A percentile compares a stretch with the other conserved stretches of the same genome.
Conservation (phyloP, 768 basidiomycete species). For the Amanita exitialis region DNA sequence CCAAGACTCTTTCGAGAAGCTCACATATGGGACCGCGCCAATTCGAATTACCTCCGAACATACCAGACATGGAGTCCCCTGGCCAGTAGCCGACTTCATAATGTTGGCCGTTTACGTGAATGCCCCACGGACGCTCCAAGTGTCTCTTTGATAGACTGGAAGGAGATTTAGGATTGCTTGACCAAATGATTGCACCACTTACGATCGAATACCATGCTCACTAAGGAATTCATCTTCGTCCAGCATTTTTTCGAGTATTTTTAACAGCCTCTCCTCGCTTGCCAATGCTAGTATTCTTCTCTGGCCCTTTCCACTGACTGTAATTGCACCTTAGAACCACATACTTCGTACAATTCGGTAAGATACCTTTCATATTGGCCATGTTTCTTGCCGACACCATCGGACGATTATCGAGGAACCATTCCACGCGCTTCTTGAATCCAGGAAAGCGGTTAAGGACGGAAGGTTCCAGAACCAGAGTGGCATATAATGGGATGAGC, state of each 20-base stretch:
- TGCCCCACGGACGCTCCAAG: constrained; percentile 89
- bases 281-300: constrained; percentile 83
- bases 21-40: constrained; percentile 89
- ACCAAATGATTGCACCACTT: constrained; percentile 21
- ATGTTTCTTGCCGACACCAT: constrained; percentile 86
- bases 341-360: background rate
- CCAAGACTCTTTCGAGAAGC: constrained; percentile 10
- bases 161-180: background rate
- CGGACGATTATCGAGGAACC: constrained; percentile 94
- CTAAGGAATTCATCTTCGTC: constrained; percentile 96
- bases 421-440: constrained; percentile 97
- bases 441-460: constrained; percentile 89
- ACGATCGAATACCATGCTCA: constrained; percentile 95
- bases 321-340: constrained; percentile 5
- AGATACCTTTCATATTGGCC: constrained; percentile 85
- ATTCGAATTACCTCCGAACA: constrained; percentile 99
- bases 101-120: constrained; percentile 85
- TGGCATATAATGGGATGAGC: constrained; percentile 95
- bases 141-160: constrained; percentile 80
- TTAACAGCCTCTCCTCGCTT: constrained; percentile 81
- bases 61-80: constrained; percentile 91
- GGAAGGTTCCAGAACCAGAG: constrained; percentile 84
- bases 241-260: constrained; percentile 92
- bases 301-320: constrained; percentile 66
- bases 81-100: constrained; percentile 98